Evolutionary conservation across 371 early-diverging fungal species (phyloP).

Genomic region (Syncephalastrum sp.): DNA sequence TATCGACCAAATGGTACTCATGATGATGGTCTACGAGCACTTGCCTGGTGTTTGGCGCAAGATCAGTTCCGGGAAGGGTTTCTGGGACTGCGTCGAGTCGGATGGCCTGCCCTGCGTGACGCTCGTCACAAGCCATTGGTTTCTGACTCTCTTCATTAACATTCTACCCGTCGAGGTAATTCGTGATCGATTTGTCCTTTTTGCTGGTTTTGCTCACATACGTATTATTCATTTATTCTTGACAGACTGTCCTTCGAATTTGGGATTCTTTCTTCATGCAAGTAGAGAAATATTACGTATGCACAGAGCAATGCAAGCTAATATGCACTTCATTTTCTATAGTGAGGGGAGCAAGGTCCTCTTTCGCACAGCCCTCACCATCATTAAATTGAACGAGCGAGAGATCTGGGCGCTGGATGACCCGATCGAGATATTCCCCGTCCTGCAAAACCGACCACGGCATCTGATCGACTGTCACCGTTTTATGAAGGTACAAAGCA

Average conservation of each 20-base stretch:
- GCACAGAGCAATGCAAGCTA: not conserved
- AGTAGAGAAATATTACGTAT: conserved; percentile 17
- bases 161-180: conserved; percentile 72
- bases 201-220: conserved; percentile 11
- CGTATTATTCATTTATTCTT: conserved; percentile 1
- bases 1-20: conserved; percentile 74
- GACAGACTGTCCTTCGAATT: conserved; percentile 65
- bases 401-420: conserved; percentile 61
- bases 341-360: conserved; percentile 80
- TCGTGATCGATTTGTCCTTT: not conserved
- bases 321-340: conserved; percentile 3
- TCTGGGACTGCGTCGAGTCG: conserved; percentile 53
- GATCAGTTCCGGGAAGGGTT: conserved; percentile 44
- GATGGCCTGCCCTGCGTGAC: conserved; percentile 68
- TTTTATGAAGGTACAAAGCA: conserved; percentile 58
- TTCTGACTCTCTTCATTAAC: conserved; percentile 78
- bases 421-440: conserved; percentile 63
- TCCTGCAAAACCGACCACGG: conserved; percentile 65
- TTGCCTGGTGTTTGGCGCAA: conserved; percentile 61
- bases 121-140: conserved; percentile 83
- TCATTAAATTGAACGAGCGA: conserved; percentile 71
- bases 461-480: conserved; percentile 68
- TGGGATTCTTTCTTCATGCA: conserved; percentile 85
- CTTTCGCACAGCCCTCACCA: conserved; percentile 73
- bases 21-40: conserved; percentile 59